phyloP scores from a whole-genome alignment of 192 early-diverging fungal species.

The Coemansia sp. region DNA sequence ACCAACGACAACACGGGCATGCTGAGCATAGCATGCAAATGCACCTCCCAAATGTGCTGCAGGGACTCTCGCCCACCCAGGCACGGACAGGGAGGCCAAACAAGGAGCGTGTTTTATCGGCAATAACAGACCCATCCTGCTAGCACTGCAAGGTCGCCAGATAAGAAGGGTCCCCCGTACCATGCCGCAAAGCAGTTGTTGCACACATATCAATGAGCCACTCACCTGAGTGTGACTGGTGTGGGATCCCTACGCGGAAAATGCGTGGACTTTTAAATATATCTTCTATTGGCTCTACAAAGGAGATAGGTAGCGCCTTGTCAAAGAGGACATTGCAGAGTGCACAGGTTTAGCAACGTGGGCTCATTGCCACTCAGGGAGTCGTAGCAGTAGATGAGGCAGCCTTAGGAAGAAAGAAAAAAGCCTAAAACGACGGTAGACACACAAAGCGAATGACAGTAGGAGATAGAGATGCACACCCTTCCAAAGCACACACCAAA shows the following conservation, averaged over 20 bases:
- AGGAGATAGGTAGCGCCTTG: no score
- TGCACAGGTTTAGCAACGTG: background rate
- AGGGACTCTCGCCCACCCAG: no score
- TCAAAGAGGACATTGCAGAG: no score
- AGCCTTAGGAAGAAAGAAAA: background rate
- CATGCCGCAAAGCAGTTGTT: background rate
- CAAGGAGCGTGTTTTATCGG: no score
- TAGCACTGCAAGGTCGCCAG: background rate
- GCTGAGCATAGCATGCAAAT: background rate
- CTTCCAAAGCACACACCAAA: background rate
- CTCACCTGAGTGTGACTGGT: constrained; percentile 26
- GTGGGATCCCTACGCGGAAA: constrained; percentile 17
- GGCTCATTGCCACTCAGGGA: background rate
- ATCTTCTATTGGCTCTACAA: constrained; percentile 37
- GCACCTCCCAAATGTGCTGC: constrained; percentile 1
- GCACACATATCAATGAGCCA: background rate
- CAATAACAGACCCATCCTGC: background rate
- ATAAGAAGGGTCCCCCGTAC: background rate
- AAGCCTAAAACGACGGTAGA: no score
- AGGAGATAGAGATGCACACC: background rate
- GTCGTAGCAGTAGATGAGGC: background rate
- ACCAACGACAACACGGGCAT: background rate
- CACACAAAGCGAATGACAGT: background rate
- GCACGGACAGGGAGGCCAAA: no score
- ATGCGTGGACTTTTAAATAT: constrained; percentile 40